Evolutionary conservation across 106 monocot species (phyloP).

Genomic region (Xerophyta viscosa): DNA sequence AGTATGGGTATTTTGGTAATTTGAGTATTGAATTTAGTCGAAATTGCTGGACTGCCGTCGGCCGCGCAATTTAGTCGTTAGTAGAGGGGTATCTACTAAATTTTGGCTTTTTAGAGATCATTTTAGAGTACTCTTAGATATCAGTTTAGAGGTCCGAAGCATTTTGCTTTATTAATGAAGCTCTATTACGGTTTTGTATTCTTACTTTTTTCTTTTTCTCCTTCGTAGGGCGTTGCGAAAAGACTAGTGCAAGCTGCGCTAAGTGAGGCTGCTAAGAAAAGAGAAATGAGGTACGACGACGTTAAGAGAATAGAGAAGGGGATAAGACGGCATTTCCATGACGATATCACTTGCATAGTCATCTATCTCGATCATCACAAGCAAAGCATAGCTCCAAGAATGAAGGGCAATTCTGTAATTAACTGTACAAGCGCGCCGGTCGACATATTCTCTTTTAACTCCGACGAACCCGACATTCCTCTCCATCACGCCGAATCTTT

Average conservation of each 20-base stretch:
- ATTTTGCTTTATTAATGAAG: no score
- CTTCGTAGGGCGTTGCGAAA: conserved; percentile 82
- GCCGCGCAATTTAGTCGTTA: no score
- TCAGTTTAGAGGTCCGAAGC: no score
- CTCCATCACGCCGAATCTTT: background rate
- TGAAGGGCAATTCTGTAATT: background rate
- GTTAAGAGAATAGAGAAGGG: conserved; percentile 54
- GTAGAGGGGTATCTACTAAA: no score
- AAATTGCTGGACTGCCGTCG: no score
- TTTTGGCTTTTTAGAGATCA: no score
- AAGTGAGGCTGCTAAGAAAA: conserved; percentile 49
- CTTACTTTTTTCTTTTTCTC: no score
- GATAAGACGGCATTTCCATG: conserved; percentile 62
- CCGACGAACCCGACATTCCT: conserved; percentile 17
- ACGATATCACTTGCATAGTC: conserved; percentile 75
- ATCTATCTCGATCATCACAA: conserved; percentile 40
- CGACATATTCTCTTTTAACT: conserved; percentile 51
- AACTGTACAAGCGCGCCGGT: conserved; percentile 46
- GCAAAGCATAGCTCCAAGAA: background rate
- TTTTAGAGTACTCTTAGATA: no score
- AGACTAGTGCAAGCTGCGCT: conserved; percentile 53
- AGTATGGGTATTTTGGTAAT: no score
- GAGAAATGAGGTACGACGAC: conserved; percentile 48
- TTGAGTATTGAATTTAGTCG: no score
- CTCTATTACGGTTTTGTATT: no score